Evolutionary conservation across 306 rosid species (phyloP).

Genomic region (Castanospermum australe): DNA sequence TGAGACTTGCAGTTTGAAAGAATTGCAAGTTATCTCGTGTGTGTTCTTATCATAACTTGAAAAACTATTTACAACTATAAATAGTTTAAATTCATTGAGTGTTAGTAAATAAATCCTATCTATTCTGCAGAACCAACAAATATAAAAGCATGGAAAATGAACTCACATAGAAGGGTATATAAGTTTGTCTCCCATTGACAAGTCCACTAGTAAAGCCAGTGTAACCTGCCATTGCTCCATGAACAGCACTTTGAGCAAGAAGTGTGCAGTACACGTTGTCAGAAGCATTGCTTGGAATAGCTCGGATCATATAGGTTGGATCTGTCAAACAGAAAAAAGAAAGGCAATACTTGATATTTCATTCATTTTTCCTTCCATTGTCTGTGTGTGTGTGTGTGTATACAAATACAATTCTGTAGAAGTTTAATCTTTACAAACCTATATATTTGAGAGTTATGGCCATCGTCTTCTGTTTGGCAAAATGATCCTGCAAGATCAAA

Average conservation of each 20-base stretch:
- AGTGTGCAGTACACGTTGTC: constrained; percentile 92
- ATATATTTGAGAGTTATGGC: constrained; percentile 82
- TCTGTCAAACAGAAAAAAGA: constrained; percentile 48
- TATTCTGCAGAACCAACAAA: background rate
- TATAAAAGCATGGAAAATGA: background rate
- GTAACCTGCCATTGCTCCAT: constrained; percentile 99
- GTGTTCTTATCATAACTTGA: background rate
- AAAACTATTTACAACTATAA: background rate
- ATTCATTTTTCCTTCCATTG: background rate
- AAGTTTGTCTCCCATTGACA: constrained; percentile 90
- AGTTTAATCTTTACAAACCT: constrained; percentile 49
- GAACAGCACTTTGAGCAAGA: constrained; percentile 93
- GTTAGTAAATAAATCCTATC: background rate
- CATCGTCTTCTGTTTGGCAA: constrained; percentile 47
- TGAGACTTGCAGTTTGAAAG: background rate
- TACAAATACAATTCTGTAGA: background rate
- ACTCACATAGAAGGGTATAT: constrained; percentile 87
- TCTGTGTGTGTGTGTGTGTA: background rate
- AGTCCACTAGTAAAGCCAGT: constrained; percentile 80
- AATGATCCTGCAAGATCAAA: constrained; percentile 69
- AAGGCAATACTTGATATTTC: background rate
- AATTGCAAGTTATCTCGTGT: background rate
- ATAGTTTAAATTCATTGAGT: background rate
- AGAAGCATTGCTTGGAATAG: constrained; percentile 88
- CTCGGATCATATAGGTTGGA: constrained; percentile 96